Evolutionary conservation across 495 filamentous ascomycete species (phyloP).

Genomic region (Aspergillus affinis): DNA sequence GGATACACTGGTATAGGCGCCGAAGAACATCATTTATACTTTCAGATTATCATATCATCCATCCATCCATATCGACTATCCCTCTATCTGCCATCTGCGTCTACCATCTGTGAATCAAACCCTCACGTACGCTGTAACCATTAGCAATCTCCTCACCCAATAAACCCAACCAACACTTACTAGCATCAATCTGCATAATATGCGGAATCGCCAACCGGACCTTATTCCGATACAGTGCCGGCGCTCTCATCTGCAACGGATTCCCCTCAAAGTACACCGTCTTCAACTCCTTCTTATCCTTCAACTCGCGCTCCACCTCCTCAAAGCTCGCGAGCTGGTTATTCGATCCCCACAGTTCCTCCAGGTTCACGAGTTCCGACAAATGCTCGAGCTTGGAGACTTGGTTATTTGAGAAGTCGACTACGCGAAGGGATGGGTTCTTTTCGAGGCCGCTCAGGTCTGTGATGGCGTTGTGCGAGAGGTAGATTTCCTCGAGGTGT

Average conservation of each 20-base stretch:
- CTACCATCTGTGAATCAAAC: slow-evolving; percentile 7
- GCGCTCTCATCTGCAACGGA: slow-evolving; percentile 73
- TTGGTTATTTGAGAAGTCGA: slow-evolving; percentile 91
- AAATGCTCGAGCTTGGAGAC: slow-evolving; percentile 73
- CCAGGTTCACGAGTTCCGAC: slow-evolving; percentile 64
- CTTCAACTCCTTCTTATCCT: slow-evolving; percentile 72
- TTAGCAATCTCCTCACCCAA: not conserved
- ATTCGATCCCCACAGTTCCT: slow-evolving; percentile 94
- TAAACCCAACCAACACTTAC: slow-evolving; percentile 56
- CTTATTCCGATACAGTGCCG: slow-evolving; percentile 89
- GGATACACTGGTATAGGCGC: no score
- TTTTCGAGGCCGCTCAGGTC: slow-evolving; percentile 71
- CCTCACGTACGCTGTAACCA: slow-evolving; percentile 32
- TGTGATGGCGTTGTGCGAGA: slow-evolving; percentile 94
- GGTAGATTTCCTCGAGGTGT: slow-evolving; percentile 92
- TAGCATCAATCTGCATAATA: slow-evolving; percentile 92
- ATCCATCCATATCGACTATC: no score
- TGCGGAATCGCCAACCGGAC: slow-evolving; percentile 82
- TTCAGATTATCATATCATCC: not conserved
- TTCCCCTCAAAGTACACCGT: slow-evolving; percentile 99
- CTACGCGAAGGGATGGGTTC: slow-evolving; percentile 67
- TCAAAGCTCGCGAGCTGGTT: slow-evolving; percentile 76
- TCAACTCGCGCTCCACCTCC: slow-evolving; percentile 79
- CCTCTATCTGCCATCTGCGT: not conserved
- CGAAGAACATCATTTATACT: no score